Evolutionary conservation across 1,139 yeast species (phyloP), one percentile per base, ranked within the genome.

Genomic region (Wickerhamomyces sp.): DNA sequence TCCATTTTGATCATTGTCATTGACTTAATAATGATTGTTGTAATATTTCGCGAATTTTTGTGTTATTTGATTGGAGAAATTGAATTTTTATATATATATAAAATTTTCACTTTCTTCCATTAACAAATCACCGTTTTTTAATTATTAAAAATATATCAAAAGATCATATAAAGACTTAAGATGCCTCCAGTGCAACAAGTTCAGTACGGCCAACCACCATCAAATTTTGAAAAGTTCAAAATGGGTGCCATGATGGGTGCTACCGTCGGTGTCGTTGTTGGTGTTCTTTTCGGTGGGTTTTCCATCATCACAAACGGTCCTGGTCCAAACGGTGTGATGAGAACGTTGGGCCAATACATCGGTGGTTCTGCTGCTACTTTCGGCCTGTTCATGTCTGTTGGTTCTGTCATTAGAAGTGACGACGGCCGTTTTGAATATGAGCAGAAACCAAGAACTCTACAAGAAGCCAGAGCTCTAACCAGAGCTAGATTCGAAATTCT

Each of bases 211-310:
- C 92, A 84, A 52, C 88, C 83, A 60, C 95, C 94, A 43, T 83
- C 96, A 36, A 81, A 84, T 65, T 89, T 89, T 68, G 96, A 92
- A 47, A 92, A 90, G 68, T 86, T 92, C 76, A 92, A 92, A 68
- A 94, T 92, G 97, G 98, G 98, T 41, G 83, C 90, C 48, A 70
- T 90, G 68, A 94, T 92, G 97, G 98, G 98, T 42, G 76, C 92
- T 36, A 82, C 96, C 20, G 97, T 89, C 25, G 98, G 98, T 45
- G 95, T 90, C 16, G 94, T 95, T 59, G 90, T 92, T 33, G 98
- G 98, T 44, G 86, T 92, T 38, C 70, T 92, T 52, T 92, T 92
- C 60, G 97, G 97, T 46, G 95, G 96, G 21, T 81, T 87, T 58
- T 84, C 97, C 44, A 85, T 94, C 48, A 67, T 88, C 54, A 94